These are phyloP conservation scores for Cyclocybe cylindracea DNA, from an alignment of 768 basidiomycete species.

Conservation along the genomic window DNA sequence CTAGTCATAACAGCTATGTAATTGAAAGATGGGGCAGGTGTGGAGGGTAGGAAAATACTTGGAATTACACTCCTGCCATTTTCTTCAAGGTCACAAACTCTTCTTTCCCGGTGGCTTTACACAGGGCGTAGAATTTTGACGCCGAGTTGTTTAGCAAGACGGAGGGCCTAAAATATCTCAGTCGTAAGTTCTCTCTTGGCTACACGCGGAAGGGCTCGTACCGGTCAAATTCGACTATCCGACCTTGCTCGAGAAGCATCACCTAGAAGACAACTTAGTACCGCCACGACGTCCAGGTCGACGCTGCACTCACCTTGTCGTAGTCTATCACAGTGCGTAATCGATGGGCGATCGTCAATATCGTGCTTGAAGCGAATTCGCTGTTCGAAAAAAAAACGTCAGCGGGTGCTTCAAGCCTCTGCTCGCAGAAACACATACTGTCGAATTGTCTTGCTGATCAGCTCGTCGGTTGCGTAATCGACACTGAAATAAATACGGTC, in stretches of 20 bases:
- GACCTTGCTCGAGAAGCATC: conserved; percentile 76
- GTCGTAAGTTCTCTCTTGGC: too few relatives aligned
- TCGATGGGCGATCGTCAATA: conserved; percentile 81
- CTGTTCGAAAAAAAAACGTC: conserved; percentile 70
- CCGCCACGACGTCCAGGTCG: neutral
- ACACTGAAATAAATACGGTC: conserved; percentile 42
- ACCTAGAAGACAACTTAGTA: conserved; percentile 41
- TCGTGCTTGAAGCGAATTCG: conserved; percentile 78
- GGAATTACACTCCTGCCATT: conserved; percentile 51
- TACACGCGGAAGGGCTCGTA: conserved; percentile 9
- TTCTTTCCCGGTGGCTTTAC: conserved; percentile 71
- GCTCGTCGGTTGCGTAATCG: conserved; percentile 87
- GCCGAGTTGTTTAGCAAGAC: conserved; percentile 52
- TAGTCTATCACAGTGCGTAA: conserved; percentile 82
- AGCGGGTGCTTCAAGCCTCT: conserved; percentile 79
- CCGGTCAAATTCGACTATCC: conserved; percentile 74
- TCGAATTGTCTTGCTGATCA: conserved; percentile 80
- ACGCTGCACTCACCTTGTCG: conserved; percentile 54
- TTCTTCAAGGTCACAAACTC: conserved; percentile 71
- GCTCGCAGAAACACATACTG: conserved; percentile 47
- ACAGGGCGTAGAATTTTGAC: conserved; percentile 68
- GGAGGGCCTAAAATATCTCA: neutral
- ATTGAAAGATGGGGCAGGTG: conserved; percentile 1
- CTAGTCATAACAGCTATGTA: neutral
- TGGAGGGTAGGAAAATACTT: neutral